phyloP scores from a whole-genome alignment of 192 early-diverging fungal genomes.

The Podila horticola region DNA sequence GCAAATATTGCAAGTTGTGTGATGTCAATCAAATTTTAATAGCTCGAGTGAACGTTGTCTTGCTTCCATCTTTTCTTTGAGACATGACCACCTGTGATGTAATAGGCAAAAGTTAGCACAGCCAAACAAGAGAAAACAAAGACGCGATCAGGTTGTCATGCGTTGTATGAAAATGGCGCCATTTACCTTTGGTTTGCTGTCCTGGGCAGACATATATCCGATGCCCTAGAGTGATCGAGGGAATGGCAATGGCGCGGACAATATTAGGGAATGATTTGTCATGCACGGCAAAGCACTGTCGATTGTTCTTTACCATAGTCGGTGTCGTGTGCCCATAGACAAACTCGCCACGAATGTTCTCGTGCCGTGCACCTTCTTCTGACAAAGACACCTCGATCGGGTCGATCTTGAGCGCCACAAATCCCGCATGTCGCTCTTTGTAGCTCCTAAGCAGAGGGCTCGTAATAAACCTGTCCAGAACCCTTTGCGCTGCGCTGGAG shows the following conservation, averaged over 20 bases:
- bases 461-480: conserved; percentile 27
- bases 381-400: neutral
- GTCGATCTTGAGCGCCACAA: conserved; percentile 35
- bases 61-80: neutral
- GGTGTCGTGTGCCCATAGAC: conserved; percentile 78
- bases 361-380: neutral
- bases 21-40: conserved; percentile 6
- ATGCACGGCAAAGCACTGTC: neutral
- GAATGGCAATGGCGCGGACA: neutral
- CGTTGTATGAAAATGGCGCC: too few relatives aligned
- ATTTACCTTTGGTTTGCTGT: conserved; percentile 35
- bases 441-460: conserved; percentile 32
- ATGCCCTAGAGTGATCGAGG: conserved; percentile 11
- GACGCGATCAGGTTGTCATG: too few relatives aligned
- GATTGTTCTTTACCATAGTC: conserved; percentile 66
- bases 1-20: neutral
- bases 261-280: neutral
- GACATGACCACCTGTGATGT: conserved; percentile 28
- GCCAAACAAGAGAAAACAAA: too few relatives aligned
- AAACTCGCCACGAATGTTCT: conserved; percentile 55
- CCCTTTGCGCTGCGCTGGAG: neutral
- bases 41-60: conserved; percentile 18
- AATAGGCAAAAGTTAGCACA: too few relatives aligned
- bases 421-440: conserved; percentile 46
- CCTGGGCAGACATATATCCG: conserved; percentile 25